Evolutionary conservation across 495 filamentous ascomycete species (phyloP), one percentile per base, ranked within the genome.

Genomic region (Trichoderma asperelloides): DNA sequence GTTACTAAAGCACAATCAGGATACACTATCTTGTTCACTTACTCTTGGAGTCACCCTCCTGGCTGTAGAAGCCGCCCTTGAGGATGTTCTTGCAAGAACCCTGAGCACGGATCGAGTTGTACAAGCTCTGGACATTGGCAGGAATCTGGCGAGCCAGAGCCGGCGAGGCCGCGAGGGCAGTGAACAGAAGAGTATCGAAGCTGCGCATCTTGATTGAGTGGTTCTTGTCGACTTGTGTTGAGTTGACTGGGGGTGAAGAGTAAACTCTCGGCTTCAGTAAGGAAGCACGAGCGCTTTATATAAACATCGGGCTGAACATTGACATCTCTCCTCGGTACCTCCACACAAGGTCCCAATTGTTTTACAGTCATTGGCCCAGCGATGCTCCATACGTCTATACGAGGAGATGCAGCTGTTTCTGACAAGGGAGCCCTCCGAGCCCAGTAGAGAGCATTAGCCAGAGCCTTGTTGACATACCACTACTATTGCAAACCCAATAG

Each of bases 61-160:
- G 47, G 41, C 70, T 72, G 66, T 71, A 76, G 69, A 76, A 75
- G 39, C 74, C 71, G 13, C 63, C 63, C 1, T 71, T 70, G 1
- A 76, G 60, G 1, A 67, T 57, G 30, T 68, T 68, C 64, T 51
- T 69, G 63, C 74, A 76, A 63, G 70, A 27, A 5, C 71, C 72
- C 47, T 70, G 68, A 65, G 64, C 67, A 63, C 69, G 68, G 67
- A 76, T 70, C 47, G 60, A 69, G 65, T 75, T 69, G 66, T 76
- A 75, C 51, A 75, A 69, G 66, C 65, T 67, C 57, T 65, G 40
- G 28, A 76, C 64, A 25, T 72, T 76, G 23, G 69, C 67, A 8
- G 74, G 73, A 39, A 76, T 68, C 21, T 74, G 73, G 43, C 69
- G 70, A 1, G 74, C 72, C 21, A 74, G 39, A 11, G 43, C 64